Percentiles rank a stretch among this genome's conserved stretches.
These are phyloP conservation scores for Aspergillus avenaceus DNA, from an alignment of 495 filamentous ascomycete species.

Conservation along the genomic window DNA sequence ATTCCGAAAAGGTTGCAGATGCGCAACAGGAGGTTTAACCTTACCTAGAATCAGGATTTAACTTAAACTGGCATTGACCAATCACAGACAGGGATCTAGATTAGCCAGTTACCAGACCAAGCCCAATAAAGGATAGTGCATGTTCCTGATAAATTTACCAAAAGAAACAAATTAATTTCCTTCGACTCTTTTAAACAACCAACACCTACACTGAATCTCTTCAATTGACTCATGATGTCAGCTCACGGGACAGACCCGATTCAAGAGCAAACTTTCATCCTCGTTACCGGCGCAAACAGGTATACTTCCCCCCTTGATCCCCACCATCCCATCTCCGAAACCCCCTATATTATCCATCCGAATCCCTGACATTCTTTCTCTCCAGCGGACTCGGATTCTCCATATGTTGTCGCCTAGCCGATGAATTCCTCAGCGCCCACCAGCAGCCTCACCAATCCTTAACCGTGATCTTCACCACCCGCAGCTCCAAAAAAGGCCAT, in stretches of 20 bases:
- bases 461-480: slow-evolving; percentile 50
- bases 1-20: too few species aligned
- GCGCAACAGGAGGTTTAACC: too few species aligned
- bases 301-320: slow-evolving; percentile 15
- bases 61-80: neutral
- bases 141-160: too few species aligned
- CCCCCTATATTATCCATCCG: neutral
- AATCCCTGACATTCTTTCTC: slow-evolving; percentile 7
- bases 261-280: slow-evolving; percentile 26
- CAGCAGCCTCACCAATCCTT: slow-evolving; percentile 53
- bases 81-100: neutral
- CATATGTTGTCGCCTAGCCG: slow-evolving; percentile 80
- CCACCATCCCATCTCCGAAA: neutral
- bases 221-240: neutral
- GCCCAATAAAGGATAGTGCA: neutral
- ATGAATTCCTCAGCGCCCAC: slow-evolving; percentile 76
- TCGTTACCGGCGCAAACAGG: slow-evolving; percentile 53
- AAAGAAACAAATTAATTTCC: too few species aligned
- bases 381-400: slow-evolving; percentile 83
- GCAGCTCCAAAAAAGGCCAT: slow-evolving; percentile 40
- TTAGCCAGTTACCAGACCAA: neutral
- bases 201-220: neutral
- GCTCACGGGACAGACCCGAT: slow-evolving; percentile 3
- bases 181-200: too few species aligned
- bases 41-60: neutral